These are phyloP conservation scores for Boletus sp. DNA, from an alignment of 1,284 basidiomycete genomes.

Conservation along the genomic window DNA sequence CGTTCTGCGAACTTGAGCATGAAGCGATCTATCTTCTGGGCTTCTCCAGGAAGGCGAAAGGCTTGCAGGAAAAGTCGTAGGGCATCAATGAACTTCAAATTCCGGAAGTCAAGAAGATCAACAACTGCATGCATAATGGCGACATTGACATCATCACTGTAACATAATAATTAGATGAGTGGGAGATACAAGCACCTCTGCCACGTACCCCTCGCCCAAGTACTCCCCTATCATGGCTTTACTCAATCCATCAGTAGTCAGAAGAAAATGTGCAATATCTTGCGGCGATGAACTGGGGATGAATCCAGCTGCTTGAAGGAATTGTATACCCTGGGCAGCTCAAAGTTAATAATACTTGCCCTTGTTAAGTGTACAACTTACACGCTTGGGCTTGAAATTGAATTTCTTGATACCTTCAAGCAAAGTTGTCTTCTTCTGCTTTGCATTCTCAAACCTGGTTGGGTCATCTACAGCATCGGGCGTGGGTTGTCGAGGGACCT, in stretches of 20 bases:
- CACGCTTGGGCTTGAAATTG: constrained; percentile 96
- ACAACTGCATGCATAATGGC: constrained; percentile 96
- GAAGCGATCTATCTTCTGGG: constrained; percentile 97
- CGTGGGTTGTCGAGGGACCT: constrained; percentile 60
- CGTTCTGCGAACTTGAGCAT: constrained; percentile 98
- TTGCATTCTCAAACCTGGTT: constrained; percentile 90
- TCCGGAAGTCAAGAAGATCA: constrained; percentile 82
- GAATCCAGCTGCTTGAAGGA: constrained; percentile 86
- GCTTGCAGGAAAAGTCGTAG: constrained; percentile 85
- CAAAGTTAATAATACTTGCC: constrained; percentile 4
- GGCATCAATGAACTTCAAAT: constrained; percentile 81
- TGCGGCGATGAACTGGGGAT: constrained; percentile 73
- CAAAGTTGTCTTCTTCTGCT: constrained; percentile 94
- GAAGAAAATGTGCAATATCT: constrained; percentile 85
- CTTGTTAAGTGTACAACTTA: constrained; percentile 32
- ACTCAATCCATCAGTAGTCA: constrained; percentile 88
- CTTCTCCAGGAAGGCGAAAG: constrained; percentile 92
- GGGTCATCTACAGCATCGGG: constrained; percentile 87
- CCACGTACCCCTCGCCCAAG: constrained; percentile 85
- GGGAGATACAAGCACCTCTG: not conserved
- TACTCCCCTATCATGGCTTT: constrained; percentile 98
- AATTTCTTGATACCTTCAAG: constrained; percentile 97
- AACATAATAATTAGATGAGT: constrained; percentile 13
- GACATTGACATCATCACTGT: constrained; percentile 81
- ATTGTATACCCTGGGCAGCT: constrained; percentile 73